Evolutionary conservation across 2,329 filamentous ascomycete species (phyloP).

Genomic region (Alternaria sp.): DNA sequence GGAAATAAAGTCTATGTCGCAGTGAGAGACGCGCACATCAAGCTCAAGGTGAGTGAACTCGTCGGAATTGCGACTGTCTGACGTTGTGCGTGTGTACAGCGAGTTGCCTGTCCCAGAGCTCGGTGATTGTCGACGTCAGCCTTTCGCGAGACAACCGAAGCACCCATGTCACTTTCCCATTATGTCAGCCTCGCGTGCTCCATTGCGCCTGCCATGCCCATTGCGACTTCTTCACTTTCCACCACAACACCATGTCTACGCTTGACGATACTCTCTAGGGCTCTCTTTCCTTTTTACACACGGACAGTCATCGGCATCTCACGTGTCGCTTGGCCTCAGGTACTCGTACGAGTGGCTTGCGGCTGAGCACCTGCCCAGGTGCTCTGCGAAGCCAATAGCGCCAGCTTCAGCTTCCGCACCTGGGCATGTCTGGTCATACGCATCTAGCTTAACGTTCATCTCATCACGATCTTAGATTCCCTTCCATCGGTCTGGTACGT

Average conservation of each 20-base stretch:
- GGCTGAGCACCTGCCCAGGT: neutral
- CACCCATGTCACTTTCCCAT: slow-evolving; percentile 2
- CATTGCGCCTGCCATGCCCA: neutral
- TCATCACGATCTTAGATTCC: slow-evolving; percentile 3
- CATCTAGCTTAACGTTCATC: neutral
- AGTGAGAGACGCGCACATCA: slow-evolving; percentile 11
- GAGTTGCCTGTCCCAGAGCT: neutral
- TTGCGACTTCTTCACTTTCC: neutral
- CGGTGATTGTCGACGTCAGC: slow-evolving; percentile 17
- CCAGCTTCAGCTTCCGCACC: slow-evolving; percentile 4
- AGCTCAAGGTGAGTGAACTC: neutral
- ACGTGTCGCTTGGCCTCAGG: neutral
- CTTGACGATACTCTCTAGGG: neutral
- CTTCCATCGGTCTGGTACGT: neutral
- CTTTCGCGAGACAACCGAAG: slow-evolving; percentile 9
- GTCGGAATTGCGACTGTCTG: neutral
- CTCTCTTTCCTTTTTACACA: neutral
- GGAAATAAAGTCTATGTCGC: slow-evolving; percentile 9
- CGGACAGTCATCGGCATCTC: neutral
- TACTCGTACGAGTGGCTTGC: neutral
- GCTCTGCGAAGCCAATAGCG: neutral
- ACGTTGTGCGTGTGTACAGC: neutral
- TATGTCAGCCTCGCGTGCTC: slow-evolving; percentile 5
- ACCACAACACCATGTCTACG: neutral
- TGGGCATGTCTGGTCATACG: neutral